Percentiles rank a stretch among this genome's conserved stretches.
phyloP scores from a whole-genome alignment of 2,329 filamentous ascomycete species.

The Lasiodiplodia sp. region DNA sequence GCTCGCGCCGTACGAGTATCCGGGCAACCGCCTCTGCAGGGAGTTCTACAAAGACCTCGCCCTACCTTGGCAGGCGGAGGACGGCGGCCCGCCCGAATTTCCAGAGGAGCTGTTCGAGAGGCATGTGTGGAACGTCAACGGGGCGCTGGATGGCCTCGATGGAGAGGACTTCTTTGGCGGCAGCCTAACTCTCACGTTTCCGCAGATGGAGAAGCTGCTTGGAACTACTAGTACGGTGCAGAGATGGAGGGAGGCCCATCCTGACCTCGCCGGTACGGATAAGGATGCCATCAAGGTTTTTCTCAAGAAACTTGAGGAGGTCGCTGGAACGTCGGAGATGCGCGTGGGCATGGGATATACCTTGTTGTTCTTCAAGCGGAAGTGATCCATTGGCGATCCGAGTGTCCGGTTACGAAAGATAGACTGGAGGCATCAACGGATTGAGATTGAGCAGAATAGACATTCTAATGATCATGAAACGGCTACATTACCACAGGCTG shows the following conservation, averaged over 20 bases:
- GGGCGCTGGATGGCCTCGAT: slow-evolving; percentile 34
- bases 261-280: slow-evolving; percentile 51
- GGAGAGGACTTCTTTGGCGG: slow-evolving; percentile 40
- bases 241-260: slow-evolving; percentile 57
- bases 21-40: slow-evolving; percentile 53
- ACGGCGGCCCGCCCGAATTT: slow-evolving; percentile 47
- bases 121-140: slow-evolving; percentile 52
- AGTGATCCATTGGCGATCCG: not conserved
- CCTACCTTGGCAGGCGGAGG: slow-evolving; percentile 58
- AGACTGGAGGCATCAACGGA: too few species aligned
- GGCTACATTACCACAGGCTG: too few species aligned
- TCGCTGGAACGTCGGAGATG: not conserved
- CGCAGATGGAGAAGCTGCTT: slow-evolving; percentile 47
- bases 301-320: slow-evolving; percentile 34
- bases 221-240: slow-evolving; percentile 51
- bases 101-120: slow-evolving; percentile 48
- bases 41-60: slow-evolving; percentile 52
- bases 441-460: too few species aligned
- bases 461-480: too few species aligned
- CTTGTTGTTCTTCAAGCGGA: slow-evolving; percentile 21
- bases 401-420: too few species aligned
- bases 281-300: slow-evolving; percentile 48
- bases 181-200: slow-evolving; percentile 38
- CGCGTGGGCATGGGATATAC: not conserved
- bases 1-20: slow-evolving; percentile 49